phyloP scores from a whole-genome alignment of 148 eudicot genomes.

The Chenopodium formosanum region DNA sequence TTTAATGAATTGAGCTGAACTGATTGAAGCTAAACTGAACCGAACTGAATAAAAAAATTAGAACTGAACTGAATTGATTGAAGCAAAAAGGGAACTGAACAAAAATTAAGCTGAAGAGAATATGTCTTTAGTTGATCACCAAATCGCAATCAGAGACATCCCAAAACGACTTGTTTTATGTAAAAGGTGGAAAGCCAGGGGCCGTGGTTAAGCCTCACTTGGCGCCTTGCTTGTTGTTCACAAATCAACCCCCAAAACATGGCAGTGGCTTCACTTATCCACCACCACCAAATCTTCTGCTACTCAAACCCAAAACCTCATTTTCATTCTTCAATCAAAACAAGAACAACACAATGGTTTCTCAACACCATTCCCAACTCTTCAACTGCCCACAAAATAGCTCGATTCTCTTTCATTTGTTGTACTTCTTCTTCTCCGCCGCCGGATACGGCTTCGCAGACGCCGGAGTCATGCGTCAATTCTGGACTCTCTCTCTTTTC shows the following conservation, averaged over 20 bases:
- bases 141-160: too few species aligned
- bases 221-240: too few species aligned
- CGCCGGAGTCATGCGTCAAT: conserved; percentile 83
- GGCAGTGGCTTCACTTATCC: conserved; percentile 44
- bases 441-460: conserved; percentile 39
- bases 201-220: too few species aligned
- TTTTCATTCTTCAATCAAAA: conserved; percentile 10
- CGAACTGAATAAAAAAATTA: too few species aligned
- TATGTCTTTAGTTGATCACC: too few species aligned
- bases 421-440: conserved; percentile 46
- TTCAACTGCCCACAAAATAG: conserved; percentile 21
- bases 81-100: too few species aligned
- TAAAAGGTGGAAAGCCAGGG: too few species aligned
- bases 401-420: conserved; percentile 29
- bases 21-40: too few species aligned
- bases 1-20: too few species aligned
- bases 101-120: too few species aligned
- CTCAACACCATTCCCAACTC: conserved; percentile 16
- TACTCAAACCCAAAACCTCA: conserved; percentile 18
- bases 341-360: conserved; percentile 24
- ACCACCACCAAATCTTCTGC: conserved; percentile 33
- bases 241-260: conserved; percentile 3
- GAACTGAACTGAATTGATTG: too few species aligned
- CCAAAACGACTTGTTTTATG: too few species aligned
- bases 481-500: conserved; percentile 85